phyloP scores from a whole-genome alignment of 768 basidiomycete species.

The Suillus americanus region DNA sequence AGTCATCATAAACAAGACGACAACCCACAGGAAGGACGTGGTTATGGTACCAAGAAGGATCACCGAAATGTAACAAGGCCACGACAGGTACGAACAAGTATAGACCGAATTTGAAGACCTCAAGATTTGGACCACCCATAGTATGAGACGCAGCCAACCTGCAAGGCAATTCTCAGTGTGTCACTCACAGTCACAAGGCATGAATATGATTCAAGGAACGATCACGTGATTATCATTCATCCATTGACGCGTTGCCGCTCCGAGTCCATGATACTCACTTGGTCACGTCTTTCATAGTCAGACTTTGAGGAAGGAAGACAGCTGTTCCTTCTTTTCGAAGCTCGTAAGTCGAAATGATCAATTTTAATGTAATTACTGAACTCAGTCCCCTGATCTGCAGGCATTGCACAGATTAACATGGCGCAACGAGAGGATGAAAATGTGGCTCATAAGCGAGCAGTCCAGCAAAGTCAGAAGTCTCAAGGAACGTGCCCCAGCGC shows the following conservation, averaged over 20 bases:
- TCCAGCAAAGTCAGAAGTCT: background rate
- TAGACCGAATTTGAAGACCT: constrained; percentile 86
- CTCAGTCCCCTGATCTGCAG: background rate
- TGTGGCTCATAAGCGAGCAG: background rate
- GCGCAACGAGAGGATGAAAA: background rate
- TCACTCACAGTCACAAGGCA: background rate
- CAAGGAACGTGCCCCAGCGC: too few relatives aligned
- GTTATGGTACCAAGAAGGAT: constrained; percentile 81
- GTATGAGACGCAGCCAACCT: background rate
- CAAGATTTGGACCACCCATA: constrained; percentile 81
- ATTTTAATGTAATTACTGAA: background rate
- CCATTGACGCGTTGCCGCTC: background rate
- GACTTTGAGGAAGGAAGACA: background rate
- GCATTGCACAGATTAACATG: background rate
- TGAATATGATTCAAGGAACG: background rate
- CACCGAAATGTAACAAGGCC: constrained; percentile 82
- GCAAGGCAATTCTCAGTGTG: background rate
- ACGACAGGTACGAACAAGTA: constrained; percentile 85
- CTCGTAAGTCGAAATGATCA: background rate
- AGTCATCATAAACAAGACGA: background rate
- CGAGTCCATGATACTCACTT: background rate
- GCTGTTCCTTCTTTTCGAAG: background rate
- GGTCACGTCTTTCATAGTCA: background rate
- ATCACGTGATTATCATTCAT: background rate
- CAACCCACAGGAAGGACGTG: constrained; percentile 72